Base-by-base conservation (phyloP, 75 land plant genomes). In the Cupressus sempervirens region DNA sequence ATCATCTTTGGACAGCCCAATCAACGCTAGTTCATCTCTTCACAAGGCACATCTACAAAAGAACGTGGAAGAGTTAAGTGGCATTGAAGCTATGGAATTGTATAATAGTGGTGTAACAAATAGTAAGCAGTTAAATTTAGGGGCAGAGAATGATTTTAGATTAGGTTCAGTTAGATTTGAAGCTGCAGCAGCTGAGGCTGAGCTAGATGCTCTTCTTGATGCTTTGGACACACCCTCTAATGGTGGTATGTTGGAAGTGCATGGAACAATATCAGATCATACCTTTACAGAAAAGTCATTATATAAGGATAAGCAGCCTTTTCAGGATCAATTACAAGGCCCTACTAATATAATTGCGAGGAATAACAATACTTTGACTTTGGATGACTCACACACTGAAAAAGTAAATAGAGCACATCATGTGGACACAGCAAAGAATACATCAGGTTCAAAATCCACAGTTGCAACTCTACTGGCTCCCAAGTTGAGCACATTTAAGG, bases 171-270 rank as follows among this genome's bases (percentile, higher is more conserved):
- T 83, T 26, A 65, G 16, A 26, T 90, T 92, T 84, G 87, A 90
- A 68, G 88, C 88, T 62, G 10, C 86, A 73, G 52, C 77, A 76
- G 88, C 89, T 29, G 93, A 92, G 62, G 90, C 89, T 76, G 92
- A 92, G 74, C 87, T 92, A 52, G 93, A 92, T 79, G 82, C 87
- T 90, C 93, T 92, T 80, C 90, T 92, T 11, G 85, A 92, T 73
- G 88, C 90, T 46, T 87, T 89, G 34, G 68, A 65, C 50, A 86
- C 83, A 20, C 84, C 88, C 4, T 58, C 83, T 65, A 20, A 81
- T 52, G 15, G 56, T 34, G 86, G 81, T 54, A 77, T 86, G 9
- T 45, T 67, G 20, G 86, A 50, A 58, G 30, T 36, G 75, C 40
- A 11, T 20, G 62, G 67, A 30, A 54, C 52, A 13, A 74, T 52